Evolutionary conservation across 2,329 filamentous ascomycete species (phyloP).

Genomic region (Aspergillus carbonarius): DNA sequence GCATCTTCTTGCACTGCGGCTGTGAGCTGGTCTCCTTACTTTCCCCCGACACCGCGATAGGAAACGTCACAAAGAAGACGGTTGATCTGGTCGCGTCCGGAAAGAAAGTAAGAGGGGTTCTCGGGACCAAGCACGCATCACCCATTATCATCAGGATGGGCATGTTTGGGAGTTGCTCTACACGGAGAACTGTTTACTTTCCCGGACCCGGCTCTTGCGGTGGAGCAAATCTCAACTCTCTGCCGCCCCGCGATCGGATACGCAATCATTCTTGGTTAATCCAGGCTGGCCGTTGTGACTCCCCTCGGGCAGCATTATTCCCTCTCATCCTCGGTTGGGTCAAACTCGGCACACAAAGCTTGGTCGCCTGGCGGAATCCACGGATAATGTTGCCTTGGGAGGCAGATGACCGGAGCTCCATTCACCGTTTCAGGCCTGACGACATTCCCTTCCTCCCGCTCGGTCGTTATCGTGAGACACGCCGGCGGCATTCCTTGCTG

Average conservation of each 20-base stretch:
- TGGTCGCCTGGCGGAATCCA: not conserved
- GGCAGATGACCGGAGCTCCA: not conserved
- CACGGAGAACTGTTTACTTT: constrained; percentile 22
- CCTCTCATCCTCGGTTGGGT: not conserved
- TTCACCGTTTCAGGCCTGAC: not conserved
- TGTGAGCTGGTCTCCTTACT: not conserved
- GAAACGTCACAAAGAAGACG: not conserved
- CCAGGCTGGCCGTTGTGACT: not conserved
- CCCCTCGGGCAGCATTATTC: not conserved
- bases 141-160: not conserved
- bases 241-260: constrained; percentile 14
- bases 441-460: not conserved
- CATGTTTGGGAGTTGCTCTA: constrained; percentile 23
- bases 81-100: too few relatives aligned
- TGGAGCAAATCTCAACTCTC: constrained; percentile 15
- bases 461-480: not conserved
- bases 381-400: not conserved
- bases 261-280: constrained; percentile 2
- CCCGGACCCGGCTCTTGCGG: constrained; percentile 12
- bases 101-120: too few relatives aligned
- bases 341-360: not conserved
- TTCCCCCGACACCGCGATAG: not conserved
- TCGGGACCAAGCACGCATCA: not conserved
- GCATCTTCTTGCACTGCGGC: not conserved
- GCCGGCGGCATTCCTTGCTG: not conserved